phyloP scores from a whole-genome alignment of 2,329 filamentous ascomycete species.

The Ceratocystis huliohia region DNA sequence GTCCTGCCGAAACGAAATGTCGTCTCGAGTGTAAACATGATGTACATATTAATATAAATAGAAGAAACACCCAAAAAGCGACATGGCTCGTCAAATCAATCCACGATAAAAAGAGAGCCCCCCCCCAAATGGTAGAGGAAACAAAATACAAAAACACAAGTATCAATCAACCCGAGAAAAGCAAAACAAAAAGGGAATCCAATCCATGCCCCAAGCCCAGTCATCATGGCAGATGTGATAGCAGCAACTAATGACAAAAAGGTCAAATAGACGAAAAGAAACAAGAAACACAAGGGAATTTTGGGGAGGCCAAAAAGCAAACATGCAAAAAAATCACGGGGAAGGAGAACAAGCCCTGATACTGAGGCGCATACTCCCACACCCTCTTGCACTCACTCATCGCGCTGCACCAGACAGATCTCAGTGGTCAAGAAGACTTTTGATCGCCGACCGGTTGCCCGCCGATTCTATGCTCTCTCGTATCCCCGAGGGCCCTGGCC shows the following conservation, averaged over 20 bases:
- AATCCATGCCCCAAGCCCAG: background rate
- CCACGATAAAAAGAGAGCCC: too few species aligned
- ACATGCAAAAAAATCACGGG: background rate
- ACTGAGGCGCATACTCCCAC: background rate
- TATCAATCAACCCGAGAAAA: constrained; percentile 2
- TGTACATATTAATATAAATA: background rate
- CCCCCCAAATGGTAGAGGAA: background rate
- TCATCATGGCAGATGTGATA: background rate
- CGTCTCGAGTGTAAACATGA: too few species aligned
- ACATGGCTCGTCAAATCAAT: too few species aligned
- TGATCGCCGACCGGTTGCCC: constrained; percentile 15
- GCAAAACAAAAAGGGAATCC: background rate
- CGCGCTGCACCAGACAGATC: background rate
- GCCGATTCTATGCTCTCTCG: constrained; percentile 20
- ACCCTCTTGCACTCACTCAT: background rate
- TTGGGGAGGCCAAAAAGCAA: background rate
- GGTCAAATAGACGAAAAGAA: background rate
- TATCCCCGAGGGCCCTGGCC: constrained; percentile 25
- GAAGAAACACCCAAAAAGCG: background rate
- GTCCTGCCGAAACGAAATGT: background rate
- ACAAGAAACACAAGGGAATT: background rate
- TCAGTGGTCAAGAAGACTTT: constrained; percentile 16
- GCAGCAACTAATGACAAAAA: background rate
- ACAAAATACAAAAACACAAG: background rate
- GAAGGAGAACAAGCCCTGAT: background rate